Base-by-base conservation (phyloP, 2,329 filamentous ascomycete genomes). In the Cladosporium sp. region DNA sequence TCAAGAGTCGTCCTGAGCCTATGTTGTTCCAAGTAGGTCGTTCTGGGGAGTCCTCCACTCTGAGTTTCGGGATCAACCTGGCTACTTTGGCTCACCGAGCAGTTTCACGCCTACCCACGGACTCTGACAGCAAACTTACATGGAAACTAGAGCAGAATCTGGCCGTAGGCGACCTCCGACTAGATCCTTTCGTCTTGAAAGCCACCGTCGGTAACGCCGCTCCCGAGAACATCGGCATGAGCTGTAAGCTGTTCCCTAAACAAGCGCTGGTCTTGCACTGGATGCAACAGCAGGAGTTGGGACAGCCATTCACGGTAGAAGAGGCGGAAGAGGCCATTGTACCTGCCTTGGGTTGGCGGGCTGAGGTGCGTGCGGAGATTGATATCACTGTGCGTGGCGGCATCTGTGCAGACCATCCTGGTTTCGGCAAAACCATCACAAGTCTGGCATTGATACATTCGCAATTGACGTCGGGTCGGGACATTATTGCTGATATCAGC, bases 371-470 rank as follows among this genome's bases (percentile, higher is more conserved):
- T n/a, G 83, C 81, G n/a, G 70, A 80, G 66, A 73, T 78, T 40
- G 28, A 74, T n/a, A 58, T 79, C 62, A 40, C 66, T 35, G 67
- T 88, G 49, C 82, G 81, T 21, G 88, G 88, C 14, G 88, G 88
- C 5, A 80, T 90, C 21, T 78, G 89, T 37, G 87, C 87, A 2
- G 87, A 89, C 70, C 81, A 86, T 53, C 86, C 89, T 37, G 88
- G 86, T 0, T 90, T 88, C 71, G 89, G 89, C 0, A 91, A 91
- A 71, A 91, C 88, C 0, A 83, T 87, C 1, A 83, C 85, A 0
- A 83, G 82, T 2, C 78, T 90, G 14, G 86, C 81, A 0, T 74
- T 90, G 10, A 82, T 89, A 33, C 79, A 85, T 40, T 74, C 77
- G 4, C 80, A 62, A 10, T 26, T 62, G 14, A 23, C 37, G 1